phyloP scores from a whole-genome alignment of 1,284 basidiomycete genomes.

The Ganoderma resinaceum region DNA sequence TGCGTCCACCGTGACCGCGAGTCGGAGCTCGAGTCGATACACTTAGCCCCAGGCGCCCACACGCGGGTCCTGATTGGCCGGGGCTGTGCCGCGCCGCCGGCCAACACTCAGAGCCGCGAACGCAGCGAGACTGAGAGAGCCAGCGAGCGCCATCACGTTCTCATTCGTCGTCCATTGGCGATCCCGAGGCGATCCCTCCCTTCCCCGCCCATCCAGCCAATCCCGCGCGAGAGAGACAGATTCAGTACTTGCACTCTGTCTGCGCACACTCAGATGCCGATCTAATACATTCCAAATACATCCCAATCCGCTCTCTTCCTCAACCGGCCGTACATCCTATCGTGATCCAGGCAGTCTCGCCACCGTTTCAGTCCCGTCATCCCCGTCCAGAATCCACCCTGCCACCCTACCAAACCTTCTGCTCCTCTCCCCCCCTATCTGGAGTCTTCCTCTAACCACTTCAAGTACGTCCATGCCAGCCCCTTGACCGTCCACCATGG shows the following conservation, averaged over 20 bases:
- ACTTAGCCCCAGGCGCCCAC: not conserved
- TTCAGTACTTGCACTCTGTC: not conserved
- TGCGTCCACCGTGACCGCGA: not conserved
- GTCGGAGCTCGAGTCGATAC: not conserved
- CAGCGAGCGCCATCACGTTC: too few species aligned
- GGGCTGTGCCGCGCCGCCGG: slow-evolving; percentile 4
- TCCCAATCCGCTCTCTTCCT: slow-evolving; percentile 1
- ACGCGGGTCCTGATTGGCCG: not conserved
- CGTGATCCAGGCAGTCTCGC: not conserved
- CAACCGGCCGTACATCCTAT: not conserved
- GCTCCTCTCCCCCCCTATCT: slow-evolving; percentile 18
- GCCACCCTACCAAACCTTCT: slow-evolving; percentile 5
- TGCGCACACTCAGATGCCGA: not conserved
- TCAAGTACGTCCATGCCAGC: slow-evolving; percentile 16
- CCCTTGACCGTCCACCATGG: not conserved
- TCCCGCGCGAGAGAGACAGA: not conserved
- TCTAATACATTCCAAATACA: slow-evolving; percentile 22
- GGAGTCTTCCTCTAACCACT: slow-evolving; percentile 12
- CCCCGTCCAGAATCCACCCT: slow-evolving; percentile 9
- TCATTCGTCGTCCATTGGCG: not conserved
- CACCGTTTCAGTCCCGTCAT: slow-evolving; percentile 13
- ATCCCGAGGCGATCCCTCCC: not conserved
- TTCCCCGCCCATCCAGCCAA: not conserved
- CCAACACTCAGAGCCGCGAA: too few species aligned
- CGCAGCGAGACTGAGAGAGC: too few species aligned